Evolutionary conservation across 352 stramenopile genomes (phyloP), one percentile per base, ranked within the genome.

Genomic region (Aphanomyces astaci): DNA sequence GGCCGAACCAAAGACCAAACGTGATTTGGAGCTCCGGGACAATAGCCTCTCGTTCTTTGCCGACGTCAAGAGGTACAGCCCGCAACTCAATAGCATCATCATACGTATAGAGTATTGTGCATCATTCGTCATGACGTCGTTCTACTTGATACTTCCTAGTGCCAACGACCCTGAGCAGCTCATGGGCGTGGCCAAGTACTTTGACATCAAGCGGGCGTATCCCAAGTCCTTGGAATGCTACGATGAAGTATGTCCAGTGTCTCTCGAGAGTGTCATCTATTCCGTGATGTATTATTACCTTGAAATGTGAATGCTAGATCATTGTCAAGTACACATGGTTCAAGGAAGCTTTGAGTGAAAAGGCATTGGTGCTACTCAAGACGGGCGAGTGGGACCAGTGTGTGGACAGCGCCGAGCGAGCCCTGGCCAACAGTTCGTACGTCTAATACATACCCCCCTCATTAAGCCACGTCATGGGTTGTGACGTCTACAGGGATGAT

Each of bases 361-460:
- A 95, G 46, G 87, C 85, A 13, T 71, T 92, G 33, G 75, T 94
- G 3, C 49, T 94, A 63, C 73, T 94, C 36, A 90, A 92, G 54
- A 92, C 92, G 82, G 78, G 82, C 52, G 87, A 80, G 24, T 96
- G 87, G 87, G 87, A 96, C 49, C 79, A 91, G 67, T 90, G 84
- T 43, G 74, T 91, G 62, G 87, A 94, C 71, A 86, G 78, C 36
- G 78, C 88, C 25, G 84, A 92, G 70, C 78, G 86, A 7, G 82
- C 83, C 9, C 67, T 95, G 17, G 73, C 69, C 15, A 78, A 89
- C 33, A 89, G 92, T 53, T 30, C 80, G 27, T 75, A 59, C 48
- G 52, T 53, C 33, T 9, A 27, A 22, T 56, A 30, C 48, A 30
- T 56, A 30, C 11, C 11, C 9, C 25, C 25, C 25, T 24, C 25